Percentiles rank a stretch among this genome's conserved stretches.
These are phyloP conservation scores for Fusarium falciforme DNA, from an alignment of 2,329 filamentous ascomycete species.

Conservation along the genomic window DNA sequence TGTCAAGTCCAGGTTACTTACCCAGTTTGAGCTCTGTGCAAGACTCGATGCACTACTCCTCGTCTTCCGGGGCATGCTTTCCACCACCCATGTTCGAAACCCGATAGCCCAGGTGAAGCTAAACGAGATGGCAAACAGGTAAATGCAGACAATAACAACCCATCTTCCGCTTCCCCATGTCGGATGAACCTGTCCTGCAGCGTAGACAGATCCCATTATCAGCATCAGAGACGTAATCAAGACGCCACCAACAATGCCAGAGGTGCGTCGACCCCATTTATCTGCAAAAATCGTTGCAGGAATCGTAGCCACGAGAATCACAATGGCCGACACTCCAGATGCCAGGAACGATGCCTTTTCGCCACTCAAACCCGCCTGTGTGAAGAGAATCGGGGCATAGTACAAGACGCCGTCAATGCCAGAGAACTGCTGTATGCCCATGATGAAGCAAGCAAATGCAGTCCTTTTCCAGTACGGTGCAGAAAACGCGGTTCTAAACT, in stretches of 20 bases:
- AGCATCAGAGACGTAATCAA: constrained; percentile 63
- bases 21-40: constrained; percentile 65
- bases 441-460: constrained; percentile 65
- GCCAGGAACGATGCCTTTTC: constrained; percentile 66
- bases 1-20: constrained; percentile 18
- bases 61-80: constrained; percentile 67
- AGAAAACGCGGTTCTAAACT: constrained; percentile 50
- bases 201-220: constrained; percentile 64
- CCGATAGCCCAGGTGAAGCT: constrained; percentile 64
- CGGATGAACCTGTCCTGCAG: constrained; percentile 52
- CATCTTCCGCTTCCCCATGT: constrained; percentile 54
- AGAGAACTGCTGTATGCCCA: constrained; percentile 69
- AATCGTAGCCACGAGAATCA: constrained; percentile 66
- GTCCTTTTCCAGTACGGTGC: constrained; percentile 57
- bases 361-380: constrained; percentile 67
- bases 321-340: constrained; percentile 68
- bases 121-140: constrained; percentile 60
- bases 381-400: constrained; percentile 70
- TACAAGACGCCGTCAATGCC: constrained; percentile 73
- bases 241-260: constrained; percentile 64
- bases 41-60: constrained; percentile 65
- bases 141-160: constrained; percentile 64
- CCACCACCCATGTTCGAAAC: constrained; percentile 64
- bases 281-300: constrained; percentile 67
- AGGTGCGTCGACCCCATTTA: constrained; percentile 65